Percentiles rank a stretch among this genome's conserved stretches.
Evolutionary conservation across 768 basidiomycete species (phyloP).

Genomic region (Leucosporidium scottii): DNA sequence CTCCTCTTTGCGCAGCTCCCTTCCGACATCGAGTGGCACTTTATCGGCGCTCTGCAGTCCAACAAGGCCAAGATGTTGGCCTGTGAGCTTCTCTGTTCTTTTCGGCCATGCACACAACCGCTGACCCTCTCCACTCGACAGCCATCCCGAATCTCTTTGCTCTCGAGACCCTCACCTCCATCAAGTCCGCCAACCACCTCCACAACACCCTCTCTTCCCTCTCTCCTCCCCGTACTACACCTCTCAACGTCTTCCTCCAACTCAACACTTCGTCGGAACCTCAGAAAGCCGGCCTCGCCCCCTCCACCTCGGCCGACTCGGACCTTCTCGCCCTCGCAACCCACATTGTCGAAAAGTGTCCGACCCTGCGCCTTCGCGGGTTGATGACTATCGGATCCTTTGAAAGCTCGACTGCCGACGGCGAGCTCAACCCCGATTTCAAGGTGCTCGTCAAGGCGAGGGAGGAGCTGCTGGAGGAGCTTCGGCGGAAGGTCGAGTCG

Average conservation of each 20-base stretch:
- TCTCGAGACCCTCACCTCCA: slow-evolving; percentile 75
- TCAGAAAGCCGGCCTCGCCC: slow-evolving; percentile 74
- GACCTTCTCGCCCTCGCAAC: slow-evolving; percentile 62
- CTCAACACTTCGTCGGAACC: slow-evolving; percentile 94
- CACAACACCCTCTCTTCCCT: slow-evolving; percentile 60
- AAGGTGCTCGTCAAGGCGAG: slow-evolving; percentile 41
- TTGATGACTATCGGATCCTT: slow-evolving; percentile 95
- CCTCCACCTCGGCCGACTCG: slow-evolving; percentile 47
- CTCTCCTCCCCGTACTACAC: slow-evolving; percentile 76
- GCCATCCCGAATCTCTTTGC: slow-evolving; percentile 81
- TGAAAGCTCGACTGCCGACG: slow-evolving; percentile 54
- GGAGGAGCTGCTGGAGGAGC: slow-evolving; percentile 11
- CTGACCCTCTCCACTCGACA: slow-evolving; percentile 40
- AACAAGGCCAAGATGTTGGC: slow-evolving; percentile 90
- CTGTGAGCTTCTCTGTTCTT: slow-evolving; percentile 47
- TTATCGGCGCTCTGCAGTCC: slow-evolving; percentile 85
- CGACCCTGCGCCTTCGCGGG: slow-evolving; percentile 67
- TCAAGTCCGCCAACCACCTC: slow-evolving; percentile 70
- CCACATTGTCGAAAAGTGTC: slow-evolving; percentile 65
- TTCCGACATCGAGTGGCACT: slow-evolving; percentile 85
- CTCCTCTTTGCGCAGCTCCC: slow-evolving; percentile 57
- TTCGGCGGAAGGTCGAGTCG: not conserved
- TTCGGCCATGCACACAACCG: not conserved
- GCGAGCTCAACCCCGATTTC: slow-evolving; percentile 63
- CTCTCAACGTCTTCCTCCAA: slow-evolving; percentile 78